Conservation (phyloP, 2,329 filamentous ascomycete species). For the Capronia epimyces region DNA sequence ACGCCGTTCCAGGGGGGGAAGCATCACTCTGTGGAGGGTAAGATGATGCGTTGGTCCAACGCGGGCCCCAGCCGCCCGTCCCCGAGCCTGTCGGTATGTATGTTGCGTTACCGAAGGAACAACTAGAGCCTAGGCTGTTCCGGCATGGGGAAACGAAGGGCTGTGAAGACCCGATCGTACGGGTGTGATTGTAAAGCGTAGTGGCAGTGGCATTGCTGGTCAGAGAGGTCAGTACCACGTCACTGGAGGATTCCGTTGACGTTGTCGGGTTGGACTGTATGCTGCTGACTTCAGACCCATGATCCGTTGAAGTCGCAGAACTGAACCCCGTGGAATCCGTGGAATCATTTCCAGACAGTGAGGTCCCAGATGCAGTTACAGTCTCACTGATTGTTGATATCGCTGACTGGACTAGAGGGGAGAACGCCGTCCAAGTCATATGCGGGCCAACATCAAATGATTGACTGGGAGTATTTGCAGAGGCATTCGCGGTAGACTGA, state of each 20-base stretch:
- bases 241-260: not conserved
- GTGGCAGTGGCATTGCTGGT: constrained; percentile 1
- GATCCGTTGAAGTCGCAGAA: not conserved
- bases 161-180: not conserved
- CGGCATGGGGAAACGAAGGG: constrained; percentile 1
- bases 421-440: not conserved
- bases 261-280: not conserved
- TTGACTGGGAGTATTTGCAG: not conserved
- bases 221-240: not conserved
- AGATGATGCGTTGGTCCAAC: not conserved
- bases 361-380: not conserved
- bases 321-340: not conserved
- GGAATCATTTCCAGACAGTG: not conserved
- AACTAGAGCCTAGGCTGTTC: constrained; percentile 4
- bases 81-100: not conserved
- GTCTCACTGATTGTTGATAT: not conserved
- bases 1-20: not conserved
- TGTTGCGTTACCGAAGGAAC: constrained; percentile 2
- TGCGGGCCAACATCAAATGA: not conserved
- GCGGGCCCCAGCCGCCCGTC: not conserved
- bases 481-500: not conserved
- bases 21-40: not conserved
- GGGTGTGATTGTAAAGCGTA: not conserved
- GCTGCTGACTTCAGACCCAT: not conserved
- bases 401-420: not conserved